Conservation (phyloP, 495 filamentous ascomycete genomes). For the Penicillium macrosclerotiorum region DNA sequence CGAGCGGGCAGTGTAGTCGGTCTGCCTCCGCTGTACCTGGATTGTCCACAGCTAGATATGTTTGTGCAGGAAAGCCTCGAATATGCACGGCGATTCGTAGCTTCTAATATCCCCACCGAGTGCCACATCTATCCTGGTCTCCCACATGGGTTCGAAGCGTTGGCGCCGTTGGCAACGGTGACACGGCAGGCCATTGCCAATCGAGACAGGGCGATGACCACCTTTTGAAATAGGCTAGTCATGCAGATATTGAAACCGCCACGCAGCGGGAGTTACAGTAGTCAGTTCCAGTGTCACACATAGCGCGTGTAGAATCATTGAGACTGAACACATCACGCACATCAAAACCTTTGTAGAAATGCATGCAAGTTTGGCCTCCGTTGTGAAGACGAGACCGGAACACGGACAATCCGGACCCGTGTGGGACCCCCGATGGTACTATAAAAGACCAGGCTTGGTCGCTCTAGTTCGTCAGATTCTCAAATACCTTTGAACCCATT, state of each 20-base stretch:
- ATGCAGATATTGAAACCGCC: not conserved
- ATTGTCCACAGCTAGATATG: conserved; percentile 24
- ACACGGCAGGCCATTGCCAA: conserved; percentile 6
- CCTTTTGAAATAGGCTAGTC: not conserved
- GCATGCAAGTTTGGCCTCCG: too few species aligned
- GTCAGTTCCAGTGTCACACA: too few species aligned
- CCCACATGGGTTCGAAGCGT: conserved; percentile 27
- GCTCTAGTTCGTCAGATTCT: too few species aligned
- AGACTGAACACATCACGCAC: too few species aligned
- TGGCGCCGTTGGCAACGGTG: conserved; percentile 7
- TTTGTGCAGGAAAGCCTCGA: conserved; percentile 25
- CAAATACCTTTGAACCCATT: too few species aligned
- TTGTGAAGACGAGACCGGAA: too few species aligned
- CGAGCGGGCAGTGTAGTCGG: conserved; percentile 18
- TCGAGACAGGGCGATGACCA: conserved; percentile 10
- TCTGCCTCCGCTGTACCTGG: conserved; percentile 27
- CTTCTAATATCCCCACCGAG: conserved; percentile 20
- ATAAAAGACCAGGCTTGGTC: not conserved
- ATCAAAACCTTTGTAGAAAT: too few species aligned
- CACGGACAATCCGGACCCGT: too few species aligned
- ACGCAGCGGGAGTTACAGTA: not conserved
- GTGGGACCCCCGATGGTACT: too few species aligned
- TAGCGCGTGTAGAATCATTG: too few species aligned
- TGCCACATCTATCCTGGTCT: conserved; percentile 30
- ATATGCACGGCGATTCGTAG: conserved; percentile 20